Evolutionary conservation across 2,329 filamentous ascomycete genomes (phyloP).

Genomic region (Beauveria brongniartii): DNA sequence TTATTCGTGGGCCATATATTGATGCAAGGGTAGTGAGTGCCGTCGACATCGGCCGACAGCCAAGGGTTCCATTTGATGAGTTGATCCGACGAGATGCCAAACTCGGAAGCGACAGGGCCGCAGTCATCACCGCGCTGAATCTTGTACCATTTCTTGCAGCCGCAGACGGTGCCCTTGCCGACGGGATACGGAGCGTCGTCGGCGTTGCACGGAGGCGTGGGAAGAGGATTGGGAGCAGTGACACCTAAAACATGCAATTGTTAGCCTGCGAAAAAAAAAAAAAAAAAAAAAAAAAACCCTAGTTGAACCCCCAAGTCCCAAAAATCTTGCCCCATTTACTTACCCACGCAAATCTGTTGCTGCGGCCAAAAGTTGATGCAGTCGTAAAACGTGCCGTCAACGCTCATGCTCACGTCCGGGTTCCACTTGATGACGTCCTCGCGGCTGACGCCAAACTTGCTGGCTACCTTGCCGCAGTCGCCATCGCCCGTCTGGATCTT

Average conservation of each 20-base stretch:
- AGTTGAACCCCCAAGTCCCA: too few relatives aligned
- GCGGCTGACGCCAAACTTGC: slow-evolving; percentile 1
- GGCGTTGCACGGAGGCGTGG: neutral
- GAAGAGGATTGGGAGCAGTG: neutral
- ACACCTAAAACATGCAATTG: neutral
- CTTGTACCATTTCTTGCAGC: slow-evolving; percentile 10
- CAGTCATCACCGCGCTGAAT: slow-evolving; percentile 6
- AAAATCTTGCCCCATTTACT: neutral
- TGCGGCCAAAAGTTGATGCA: slow-evolving; percentile 10
- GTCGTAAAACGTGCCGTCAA: slow-evolving; percentile 8
- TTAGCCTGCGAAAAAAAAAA: too few relatives aligned
- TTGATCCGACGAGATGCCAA: slow-evolving; percentile 8
- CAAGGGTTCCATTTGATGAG: slow-evolving; percentile 11
- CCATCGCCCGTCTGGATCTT: slow-evolving; percentile 4
- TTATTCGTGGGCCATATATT: slow-evolving; percentile 9
- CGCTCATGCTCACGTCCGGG: neutral
- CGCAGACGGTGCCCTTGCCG: slow-evolving; percentile 6
- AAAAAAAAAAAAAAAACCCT: too few relatives aligned
- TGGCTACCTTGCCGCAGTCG: slow-evolving; percentile 7
- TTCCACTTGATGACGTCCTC: slow-evolving; percentile 8
- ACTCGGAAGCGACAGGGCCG: slow-evolving; percentile 1
- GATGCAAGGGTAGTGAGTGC: slow-evolving; percentile 5
- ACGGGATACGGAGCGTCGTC: slow-evolving; percentile 5
- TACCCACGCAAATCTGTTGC: slow-evolving; percentile 9
- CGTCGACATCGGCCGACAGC: slow-evolving; percentile 6